Evolutionary conservation across 2,329 filamentous ascomycete species (phyloP).

Genomic region (Hymenoscyphus fructigenus): DNA sequence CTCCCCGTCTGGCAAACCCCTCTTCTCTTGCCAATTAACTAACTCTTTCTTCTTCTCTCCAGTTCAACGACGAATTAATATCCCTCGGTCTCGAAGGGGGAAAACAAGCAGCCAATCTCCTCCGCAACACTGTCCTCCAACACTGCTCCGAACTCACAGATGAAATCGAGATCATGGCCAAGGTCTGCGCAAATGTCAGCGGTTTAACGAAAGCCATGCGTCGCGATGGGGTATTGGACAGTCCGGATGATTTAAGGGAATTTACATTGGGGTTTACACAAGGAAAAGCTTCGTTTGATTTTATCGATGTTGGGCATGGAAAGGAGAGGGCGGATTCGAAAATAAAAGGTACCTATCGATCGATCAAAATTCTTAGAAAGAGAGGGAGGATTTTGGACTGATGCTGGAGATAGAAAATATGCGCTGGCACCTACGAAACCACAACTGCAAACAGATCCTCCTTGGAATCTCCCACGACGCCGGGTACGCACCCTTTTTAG

Average conservation of each 20-base stretch:
- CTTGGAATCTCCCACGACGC: constrained; percentile 63
- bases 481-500: constrained; percentile 58
- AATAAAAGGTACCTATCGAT: constrained; percentile 53
- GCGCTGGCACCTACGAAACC: constrained; percentile 57
- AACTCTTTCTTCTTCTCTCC: constrained; percentile 13
- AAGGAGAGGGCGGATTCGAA: constrained; percentile 61
- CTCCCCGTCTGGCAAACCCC: background rate
- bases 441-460: constrained; percentile 61
- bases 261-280: constrained; percentile 62
- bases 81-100: constrained; percentile 49
- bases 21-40: constrained; percentile 21
- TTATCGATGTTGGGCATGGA: constrained; percentile 59
- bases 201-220: constrained; percentile 52
- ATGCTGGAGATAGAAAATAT: constrained; percentile 36
- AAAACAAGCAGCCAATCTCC: constrained; percentile 42
- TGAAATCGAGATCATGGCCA: constrained; percentile 54
- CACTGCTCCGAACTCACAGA: constrained; percentile 46
- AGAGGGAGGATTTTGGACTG: constrained; percentile 11
- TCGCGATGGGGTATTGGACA: constrained; percentile 47
- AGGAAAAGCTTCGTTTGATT: constrained; percentile 59
- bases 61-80: constrained; percentile 60
- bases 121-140: constrained; percentile 49
- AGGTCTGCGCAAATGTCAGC: constrained; percentile 54
- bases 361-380: background rate
- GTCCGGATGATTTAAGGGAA: constrained; percentile 49